Evolutionary conservation across 805 yeast species (phyloP), one percentile per base, ranked within the genome.

Genomic region (Candida fluviatilis): DNA sequence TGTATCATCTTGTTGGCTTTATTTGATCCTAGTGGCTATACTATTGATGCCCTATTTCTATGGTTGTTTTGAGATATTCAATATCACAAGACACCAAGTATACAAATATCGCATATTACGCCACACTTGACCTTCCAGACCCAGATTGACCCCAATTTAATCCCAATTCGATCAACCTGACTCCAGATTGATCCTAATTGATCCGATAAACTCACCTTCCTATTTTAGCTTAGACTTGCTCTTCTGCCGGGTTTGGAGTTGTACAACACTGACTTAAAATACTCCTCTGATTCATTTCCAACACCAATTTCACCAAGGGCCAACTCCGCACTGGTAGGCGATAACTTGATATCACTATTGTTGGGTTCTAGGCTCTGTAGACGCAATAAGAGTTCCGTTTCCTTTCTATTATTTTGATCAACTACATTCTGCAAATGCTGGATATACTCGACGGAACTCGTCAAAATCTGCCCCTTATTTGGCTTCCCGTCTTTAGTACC

Each of bases 401-500:
- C 96, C 43, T 75, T 76, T 40, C 91, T 68, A 59, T 88, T 88
- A 49, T 79, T 84, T 39, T 77, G 78, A 55, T 88, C 96, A 41
- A 88, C 86, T 41, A 75, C 68, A 43, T 76, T 79, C 55, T 86
- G 95, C 25, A 86, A 58, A 43, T 62, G 63, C 42, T 76, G 79
- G 30, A 85, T 76, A 51, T 83, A 84, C 44, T 82, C 89, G 2
- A 84, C 89, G 0, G 87, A 75, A 51, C 82, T 84, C 6, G 86
- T 75, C 41, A 85, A 63, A 2, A 85, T 83, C 54, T 84, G 91
- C 2, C 95, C 95, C 60, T 85, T 85, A 52, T 84, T 84, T 0
- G 95, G 95, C 48, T 82, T 84, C 2, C 91, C 93, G 50, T 84
- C 91, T 46, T 81, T 83, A 1, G 91, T 84, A 0, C 91, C 91